Base-by-base conservation (phyloP, 2,329 filamentous ascomycete species). In the Colletotrichum gloeosporioides region DNA sequence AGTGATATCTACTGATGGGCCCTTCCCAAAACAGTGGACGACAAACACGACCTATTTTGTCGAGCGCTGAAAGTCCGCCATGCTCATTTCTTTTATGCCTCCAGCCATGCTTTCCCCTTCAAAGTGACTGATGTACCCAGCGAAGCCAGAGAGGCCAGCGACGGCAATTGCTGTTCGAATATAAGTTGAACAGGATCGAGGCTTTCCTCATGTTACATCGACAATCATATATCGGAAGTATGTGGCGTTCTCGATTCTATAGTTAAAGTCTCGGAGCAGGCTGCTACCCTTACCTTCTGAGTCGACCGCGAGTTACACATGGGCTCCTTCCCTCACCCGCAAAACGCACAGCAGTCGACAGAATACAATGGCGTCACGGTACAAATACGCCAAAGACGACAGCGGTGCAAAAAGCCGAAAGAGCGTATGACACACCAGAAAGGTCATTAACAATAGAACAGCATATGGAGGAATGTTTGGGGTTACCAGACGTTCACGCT, bases 341-440 rank as follows among this genome's bases (percentile, higher is more conserved):
- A 22, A 22, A 22, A 22, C 22, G 22, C 22, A 22, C 22, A 22
- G 5, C 0, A 49, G 4, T 53, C 4, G 6, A 22, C 18, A 1
- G 1, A 53, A 22, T 53, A 53, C 44, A 0, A 22, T 3, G 2
- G 1, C 44, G 10, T 0, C 1, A 10, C 2, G 6, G n/a, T 53
- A 13, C 6, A 10, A 3, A 53, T 13, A 22, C 44, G n/a, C 44
- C 0, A 3, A 22, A 4, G 4, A 53, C 6, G 13, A 2, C n/a
- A 13, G 6, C 0, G 22, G 44, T 53, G 44, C 10, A 22, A 1
- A 13, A 22, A 53, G 2, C n/a, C n/a, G 39, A 3, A 22, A 53
- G 10, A 53, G n/a, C n/a, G 1, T 8, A 0, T 1, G 10, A 4
- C 0, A n/a, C n/a, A 4, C 12, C 44, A 22, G n/a, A 0, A 44